phyloP scores from a whole-genome alignment of 176 grass and related monocot species.

The Phoenix dactylifera region DNA sequence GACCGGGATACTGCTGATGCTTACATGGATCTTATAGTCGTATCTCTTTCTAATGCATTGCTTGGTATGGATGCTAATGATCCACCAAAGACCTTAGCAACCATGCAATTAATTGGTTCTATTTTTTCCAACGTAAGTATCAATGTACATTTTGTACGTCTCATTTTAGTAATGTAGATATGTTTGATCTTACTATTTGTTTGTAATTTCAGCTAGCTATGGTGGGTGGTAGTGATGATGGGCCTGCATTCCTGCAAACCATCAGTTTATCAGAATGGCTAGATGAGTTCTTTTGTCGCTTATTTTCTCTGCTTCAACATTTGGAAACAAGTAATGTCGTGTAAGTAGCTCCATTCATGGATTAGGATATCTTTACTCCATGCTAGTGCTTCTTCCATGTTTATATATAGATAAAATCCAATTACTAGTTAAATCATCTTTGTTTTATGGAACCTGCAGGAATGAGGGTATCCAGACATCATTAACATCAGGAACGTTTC shows the following conservation, averaged over 20 bases:
- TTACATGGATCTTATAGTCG: conserved; percentile 54
- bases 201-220: conserved; percentile 43
- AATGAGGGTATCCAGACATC: conserved; percentile 66
- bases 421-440: too few relatives aligned
- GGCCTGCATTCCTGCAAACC: conserved; percentile 56
- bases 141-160: conserved; percentile 11
- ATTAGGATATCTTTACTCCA: neutral
- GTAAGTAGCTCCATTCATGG: conserved; percentile 34
- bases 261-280: conserved; percentile 64
- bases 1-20: conserved; percentile 28
- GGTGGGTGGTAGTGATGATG: conserved; percentile 44
- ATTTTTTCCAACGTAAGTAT: conserved; percentile 91
- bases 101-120: conserved; percentile 90
- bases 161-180: neutral
- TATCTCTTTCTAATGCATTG: conserved; percentile 88
- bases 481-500: conserved; percentile 69
- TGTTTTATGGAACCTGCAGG: conserved; percentile 39
- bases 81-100: conserved; percentile 92
- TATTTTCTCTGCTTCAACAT: conserved; percentile 87
- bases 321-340: conserved; percentile 77
- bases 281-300: conserved; percentile 79
- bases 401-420: neutral
- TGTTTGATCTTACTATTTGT: conserved; percentile 5
- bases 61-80: conserved; percentile 99
- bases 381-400: neutral